A percentile compares a stretch with the other conserved stretches of the same genome.
Conservation (phyloP, 2,329 filamentous ascomycete genomes). For the Didymella glomerata region DNA sequence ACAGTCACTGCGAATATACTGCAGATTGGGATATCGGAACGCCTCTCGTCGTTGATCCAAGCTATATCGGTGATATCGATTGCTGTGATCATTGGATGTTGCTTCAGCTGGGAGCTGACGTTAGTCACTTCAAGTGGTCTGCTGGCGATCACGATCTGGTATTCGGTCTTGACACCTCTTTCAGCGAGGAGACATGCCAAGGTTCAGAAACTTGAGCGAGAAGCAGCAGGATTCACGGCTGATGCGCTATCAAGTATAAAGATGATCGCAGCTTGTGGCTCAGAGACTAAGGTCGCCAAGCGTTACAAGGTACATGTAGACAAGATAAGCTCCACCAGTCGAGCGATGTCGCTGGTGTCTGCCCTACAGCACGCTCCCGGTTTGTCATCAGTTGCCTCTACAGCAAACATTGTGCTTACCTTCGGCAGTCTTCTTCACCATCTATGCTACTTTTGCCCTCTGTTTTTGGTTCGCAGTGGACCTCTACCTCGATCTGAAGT, state of each 20-base stretch:
- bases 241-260: conserved; percentile 33
- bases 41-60: conserved; percentile 38
- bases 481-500: conserved; percentile 26
- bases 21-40: conserved; percentile 42
- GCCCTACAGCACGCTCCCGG: conserved; percentile 36
- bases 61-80: conserved; percentile 33
- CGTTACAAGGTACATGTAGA: conserved; percentile 26
- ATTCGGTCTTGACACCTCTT: conserved; percentile 30
- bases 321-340: conserved; percentile 18
- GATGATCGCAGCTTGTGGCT: conserved; percentile 38
- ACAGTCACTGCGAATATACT: conserved; percentile 40
- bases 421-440: conserved; percentile 33
- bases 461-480: conserved; percentile 41
- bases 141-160: conserved; percentile 33
- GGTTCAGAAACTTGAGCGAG: conserved; percentile 32
- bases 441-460: conserved; percentile 37
- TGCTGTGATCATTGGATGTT: conserved; percentile 37
- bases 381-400: conserved; percentile 7
- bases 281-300: conserved; percentile 31
- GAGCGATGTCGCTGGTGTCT: conserved; percentile 27
- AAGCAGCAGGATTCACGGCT: conserved; percentile 29
- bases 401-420: conserved; percentile 3
- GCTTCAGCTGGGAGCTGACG: conserved; percentile 39
- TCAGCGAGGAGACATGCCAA: conserved; percentile 27
- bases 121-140: conserved; percentile 37